Evolutionary conservation across 257 asterid species (phyloP), one percentile per base, ranked within the genome.

Genomic region (Henckelia pumila): DNA sequence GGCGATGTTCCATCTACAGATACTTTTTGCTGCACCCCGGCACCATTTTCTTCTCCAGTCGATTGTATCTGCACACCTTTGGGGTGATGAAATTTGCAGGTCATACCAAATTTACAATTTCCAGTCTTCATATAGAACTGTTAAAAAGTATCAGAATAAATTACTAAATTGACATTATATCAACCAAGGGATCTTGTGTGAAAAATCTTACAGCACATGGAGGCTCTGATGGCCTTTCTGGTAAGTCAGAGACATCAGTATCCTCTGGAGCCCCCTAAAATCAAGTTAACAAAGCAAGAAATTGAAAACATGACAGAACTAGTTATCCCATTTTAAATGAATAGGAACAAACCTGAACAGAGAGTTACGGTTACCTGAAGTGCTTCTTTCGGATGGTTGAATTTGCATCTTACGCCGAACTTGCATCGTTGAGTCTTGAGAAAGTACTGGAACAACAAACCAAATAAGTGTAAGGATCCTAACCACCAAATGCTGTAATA

Each of bases 111-210:
- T 79, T 88, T 91, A 80, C 99, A 94, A 33, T 57, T 75, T 64
- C 99, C 99, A 75, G 99, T 88, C 90, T 91, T 94, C 92, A 94
- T 82, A 70, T 88, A 94, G 85, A 91, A 94, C 99, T 94, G 95
- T 73, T 75, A 73, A 59, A 76, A 68, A 13, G 74, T 56, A 73
- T 66, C 53, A 63, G 52, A 60, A 64, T 61, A 30, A 50, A 53
- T 24, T 60, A 61, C 61, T 47, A 68, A 64, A 17, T 16, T 58
- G 26, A 53, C 68, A 33, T 21, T 29, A 56, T 17, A 78, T 33
- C 37, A 14, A 63, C 53, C 28, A 77, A 67, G 21, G 21, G 60
- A 75, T 68, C 64, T 70, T 59, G 57, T 11, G 50, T 50, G 75
- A 65, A 71, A 73, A 77, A 76, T 62, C 95, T 81, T 87, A 92